Evolutionary conservation across 371 early-diverging fungal genomes (phyloP).

Genomic region (Rhizopus arrhizus): DNA sequence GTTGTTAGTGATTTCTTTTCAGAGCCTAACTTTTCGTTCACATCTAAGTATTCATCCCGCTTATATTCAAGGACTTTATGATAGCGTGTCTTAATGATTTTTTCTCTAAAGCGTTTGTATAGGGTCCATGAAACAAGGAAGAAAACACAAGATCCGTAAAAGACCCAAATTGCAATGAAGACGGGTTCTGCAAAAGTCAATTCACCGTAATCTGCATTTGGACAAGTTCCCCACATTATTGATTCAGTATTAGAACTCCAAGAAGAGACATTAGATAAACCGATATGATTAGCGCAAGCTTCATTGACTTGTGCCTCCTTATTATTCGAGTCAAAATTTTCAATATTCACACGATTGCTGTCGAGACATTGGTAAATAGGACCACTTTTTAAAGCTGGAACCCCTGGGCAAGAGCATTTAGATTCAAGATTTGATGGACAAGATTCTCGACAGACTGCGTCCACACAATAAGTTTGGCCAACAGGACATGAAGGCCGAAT

Average conservation of each 20-base stretch:
- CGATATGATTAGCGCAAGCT: conserved; percentile 40
- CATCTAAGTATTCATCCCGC: conserved; percentile 12
- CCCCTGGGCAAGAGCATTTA: conserved; percentile 42
- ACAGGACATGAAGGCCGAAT: conserved; percentile 36
- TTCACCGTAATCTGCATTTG: conserved; percentile 47
- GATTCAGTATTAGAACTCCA: conserved; percentile 40
- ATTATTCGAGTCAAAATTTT: conserved; percentile 45
- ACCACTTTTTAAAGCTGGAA: conserved; percentile 26
- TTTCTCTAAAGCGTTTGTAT: conserved; percentile 58
- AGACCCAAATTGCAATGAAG: conserved; percentile 54
- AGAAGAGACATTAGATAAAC: conserved; percentile 31
- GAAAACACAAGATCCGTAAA: conserved; percentile 63
- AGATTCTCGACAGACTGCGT: conserved; percentile 48
- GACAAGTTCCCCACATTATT: conserved; percentile 60
- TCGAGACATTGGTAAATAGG: conserved; percentile 35
- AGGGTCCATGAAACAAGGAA: conserved; percentile 55
- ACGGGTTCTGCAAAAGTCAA: conserved; percentile 45
- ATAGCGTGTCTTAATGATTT: conserved; percentile 14
- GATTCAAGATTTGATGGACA: conserved; percentile 36
- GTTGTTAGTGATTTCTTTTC: conserved; percentile 12
- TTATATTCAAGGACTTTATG: conserved; percentile 15
- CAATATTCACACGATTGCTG: conserved; percentile 33
- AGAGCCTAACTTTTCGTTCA: background rate
- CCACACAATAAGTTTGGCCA: conserved; percentile 51
- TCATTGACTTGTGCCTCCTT: conserved; percentile 42